Evolutionary conservation across 257 asterid species (phyloP).

Genomic region (Thymus quinquecostatus): DNA sequence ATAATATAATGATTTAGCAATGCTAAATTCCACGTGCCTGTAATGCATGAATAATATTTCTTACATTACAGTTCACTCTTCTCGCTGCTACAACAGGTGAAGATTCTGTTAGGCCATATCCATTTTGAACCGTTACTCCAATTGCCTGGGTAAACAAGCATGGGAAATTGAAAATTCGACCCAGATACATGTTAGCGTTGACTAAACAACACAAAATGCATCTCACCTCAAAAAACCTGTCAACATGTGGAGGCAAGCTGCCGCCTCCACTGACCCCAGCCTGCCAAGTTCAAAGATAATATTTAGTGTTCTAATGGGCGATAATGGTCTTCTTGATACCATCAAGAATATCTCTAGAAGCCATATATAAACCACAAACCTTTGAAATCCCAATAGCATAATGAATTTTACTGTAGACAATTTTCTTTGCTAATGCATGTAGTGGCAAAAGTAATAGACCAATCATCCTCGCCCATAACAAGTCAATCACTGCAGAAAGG

Average conservation of each 20-base stretch:
- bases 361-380: constrained; percentile 43
- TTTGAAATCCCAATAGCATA: constrained; percentile 78
- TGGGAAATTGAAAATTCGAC: neutral
- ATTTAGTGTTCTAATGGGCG: neutral
- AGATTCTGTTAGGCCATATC: constrained; percentile 93
- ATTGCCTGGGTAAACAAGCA: constrained; percentile 64
- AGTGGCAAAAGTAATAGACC: constrained; percentile 68
- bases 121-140: constrained; percentile 79
- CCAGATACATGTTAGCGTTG: constrained; percentile 16
- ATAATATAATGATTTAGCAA: neutral
- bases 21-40: neutral
- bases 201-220: constrained; percentile 15
- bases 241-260: constrained; percentile 82
- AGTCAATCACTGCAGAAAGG: constrained; percentile 60
- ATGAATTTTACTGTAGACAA: constrained; percentile 76
- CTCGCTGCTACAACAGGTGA: constrained; percentile 96
- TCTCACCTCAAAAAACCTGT: constrained; percentile 83
- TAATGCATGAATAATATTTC: constrained; percentile 25
- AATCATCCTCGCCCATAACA: constrained; percentile 68
- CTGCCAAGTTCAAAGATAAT: constrained; percentile 42
- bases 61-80: constrained; percentile 65
- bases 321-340: neutral
- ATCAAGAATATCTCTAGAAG: constrained; percentile 13
- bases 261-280: constrained; percentile 96
- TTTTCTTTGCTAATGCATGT: constrained; percentile 77